Base-by-base conservation (phyloP, 1,284 basidiomycete species). In the Malassezia yamatoensis region DNA sequence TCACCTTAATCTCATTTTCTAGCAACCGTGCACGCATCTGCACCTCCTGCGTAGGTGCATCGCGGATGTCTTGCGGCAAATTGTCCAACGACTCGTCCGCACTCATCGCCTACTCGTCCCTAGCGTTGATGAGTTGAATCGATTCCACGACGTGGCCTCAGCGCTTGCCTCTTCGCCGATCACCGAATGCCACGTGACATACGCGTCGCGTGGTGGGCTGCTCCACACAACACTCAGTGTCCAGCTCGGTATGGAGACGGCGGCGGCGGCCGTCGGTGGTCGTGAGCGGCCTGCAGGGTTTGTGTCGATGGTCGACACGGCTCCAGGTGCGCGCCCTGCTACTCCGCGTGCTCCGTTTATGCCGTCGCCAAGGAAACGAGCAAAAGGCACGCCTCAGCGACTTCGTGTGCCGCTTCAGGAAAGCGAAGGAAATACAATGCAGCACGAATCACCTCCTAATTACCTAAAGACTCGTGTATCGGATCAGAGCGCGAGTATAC, bases 1-100 rank as follows among this genome's bases (percentile, higher is more conserved):
- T 67, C 36, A 74, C 64, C 47, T 70, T 70, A 55, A 74, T 64
- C 44, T 74, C 72, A 53, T 74, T 74, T 43, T 73, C 72, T 16
- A 74, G 63, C 47, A 74, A 58, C 21, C 71, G 62, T 12, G 69
- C 73, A 35, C 70, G 65, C 21, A 70, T 74, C 45, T 67, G 63
- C 39, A 74, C 70, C 51, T 74, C 72, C 18, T 69, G 66, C 40
- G 62, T 61, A 24, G 59, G 58, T 0, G 69, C 68, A 24, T 70
- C 62, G 50, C 68, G 64, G 46, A 73, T 66, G 48, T 74, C 71
- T 20, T 62, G 57, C 13, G 68, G 68, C 12, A 72, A 49, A 7
- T 53, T 45, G 5, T 47, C 55, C 33, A 33, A 11, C 39, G 18
- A 37, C 21, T 12, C 49, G 36, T 21, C 51, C 54, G 45, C 36